These are phyloP conservation scores for Termitomyces eurrhizus DNA, from an alignment of 768 basidiomycete genomes.

Conservation along the genomic window DNA sequence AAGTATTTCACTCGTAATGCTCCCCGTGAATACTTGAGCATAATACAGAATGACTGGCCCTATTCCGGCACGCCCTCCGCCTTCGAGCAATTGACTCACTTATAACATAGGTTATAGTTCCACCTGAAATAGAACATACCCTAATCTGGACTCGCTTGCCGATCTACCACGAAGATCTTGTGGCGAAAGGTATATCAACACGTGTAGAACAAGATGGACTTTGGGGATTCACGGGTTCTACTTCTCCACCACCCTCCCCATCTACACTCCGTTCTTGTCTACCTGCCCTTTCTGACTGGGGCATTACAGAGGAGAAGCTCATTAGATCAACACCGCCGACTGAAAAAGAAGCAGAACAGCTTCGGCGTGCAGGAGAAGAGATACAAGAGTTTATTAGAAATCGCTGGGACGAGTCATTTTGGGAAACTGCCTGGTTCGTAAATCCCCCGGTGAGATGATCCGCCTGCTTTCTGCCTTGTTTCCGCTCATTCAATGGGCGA, in stretches of 20 bases:
- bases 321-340: constrained; percentile 48
- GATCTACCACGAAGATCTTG: constrained; percentile 57
- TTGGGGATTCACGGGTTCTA: constrained; percentile 74
- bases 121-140: constrained; percentile 67
- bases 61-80: constrained; percentile 60
- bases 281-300: constrained; percentile 68
- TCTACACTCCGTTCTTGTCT: constrained; percentile 54
- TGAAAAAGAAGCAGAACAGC: constrained; percentile 47
- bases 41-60: constrained; percentile 86
- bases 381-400: constrained; percentile 60
- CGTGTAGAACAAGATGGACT: constrained; percentile 74
- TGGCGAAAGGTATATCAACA: constrained; percentile 44
- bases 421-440: constrained; percentile 92
- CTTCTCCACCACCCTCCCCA: constrained; percentile 53
- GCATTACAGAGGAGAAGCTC: constrained; percentile 58
- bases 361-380: constrained; percentile 50
- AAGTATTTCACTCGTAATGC: constrained; percentile 66
- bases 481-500: constrained; percentile 1
- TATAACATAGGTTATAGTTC: constrained; percentile 50
- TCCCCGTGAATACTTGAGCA: constrained; percentile 54
- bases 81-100: background rate
- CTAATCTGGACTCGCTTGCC: constrained; percentile 78
- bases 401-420: constrained; percentile 67
- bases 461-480: constrained; percentile 1
- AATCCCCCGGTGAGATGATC: constrained; percentile 71